Evolutionary conservation across 306 rosid species (phyloP).

Genomic region (Phaseolus lunatus): DNA sequence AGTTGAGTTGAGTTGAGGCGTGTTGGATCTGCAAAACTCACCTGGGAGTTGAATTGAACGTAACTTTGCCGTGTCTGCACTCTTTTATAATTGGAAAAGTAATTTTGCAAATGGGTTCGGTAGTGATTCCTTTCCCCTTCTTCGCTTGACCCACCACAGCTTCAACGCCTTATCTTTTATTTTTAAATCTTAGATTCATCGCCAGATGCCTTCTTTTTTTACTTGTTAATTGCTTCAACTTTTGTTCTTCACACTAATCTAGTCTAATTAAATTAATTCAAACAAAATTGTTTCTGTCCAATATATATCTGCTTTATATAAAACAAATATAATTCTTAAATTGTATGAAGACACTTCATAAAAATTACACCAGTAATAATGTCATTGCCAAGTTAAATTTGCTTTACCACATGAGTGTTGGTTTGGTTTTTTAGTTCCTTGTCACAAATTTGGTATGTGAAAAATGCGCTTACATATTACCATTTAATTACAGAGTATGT

Average conservation of each 20-base stretch:
- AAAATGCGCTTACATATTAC: not conserved
- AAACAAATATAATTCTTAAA: not conserved
- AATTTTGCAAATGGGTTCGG: not conserved
- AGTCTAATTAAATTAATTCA: no score
- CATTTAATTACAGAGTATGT: not conserved
- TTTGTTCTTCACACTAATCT: no score
- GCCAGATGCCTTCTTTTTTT: no score
- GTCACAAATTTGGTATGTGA: not conserved
- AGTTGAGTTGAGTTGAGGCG: not conserved
- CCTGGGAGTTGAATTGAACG: not conserved
- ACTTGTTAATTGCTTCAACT: no score
- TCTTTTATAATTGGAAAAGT: slow-evolving; percentile 3
- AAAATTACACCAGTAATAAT: not conserved
- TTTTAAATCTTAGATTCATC: no score
- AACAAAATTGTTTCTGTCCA: no score
- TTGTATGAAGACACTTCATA: not conserved
- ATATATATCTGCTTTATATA: no score
- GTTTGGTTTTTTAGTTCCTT: not conserved
- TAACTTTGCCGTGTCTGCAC: slow-evolving; percentile 33
- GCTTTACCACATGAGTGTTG: not conserved
- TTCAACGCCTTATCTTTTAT: not conserved
- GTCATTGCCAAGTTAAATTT: not conserved
- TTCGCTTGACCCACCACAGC: not conserved
- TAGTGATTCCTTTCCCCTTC: not conserved
- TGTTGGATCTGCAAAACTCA: slow-evolving; percentile 51